Base-by-base conservation (phyloP, 257 asterid species). In the Handroanthus guayacan region DNA sequence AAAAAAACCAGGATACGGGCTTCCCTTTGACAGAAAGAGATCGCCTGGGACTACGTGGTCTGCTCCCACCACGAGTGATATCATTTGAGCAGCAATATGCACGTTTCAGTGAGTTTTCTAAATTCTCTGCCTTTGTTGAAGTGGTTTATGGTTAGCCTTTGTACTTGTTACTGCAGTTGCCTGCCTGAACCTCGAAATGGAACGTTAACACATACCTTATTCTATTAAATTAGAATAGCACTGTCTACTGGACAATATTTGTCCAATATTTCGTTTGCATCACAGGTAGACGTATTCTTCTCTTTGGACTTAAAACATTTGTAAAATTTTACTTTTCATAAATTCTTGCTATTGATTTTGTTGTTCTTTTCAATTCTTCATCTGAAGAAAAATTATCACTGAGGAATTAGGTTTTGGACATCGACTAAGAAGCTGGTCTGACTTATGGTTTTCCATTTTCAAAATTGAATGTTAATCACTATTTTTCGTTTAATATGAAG, bases 61-160 rank as follows among this genome's bases (percentile, higher is more conserved):
- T 95, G 74, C 97, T 95, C 43, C 99, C 99, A 75, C 99, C 99
- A 68, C 97, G 99, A 57, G 96, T 95, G 10, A 93, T 95, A 83
- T 91, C 99, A 47, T 95, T 95, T 82, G 97, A 95, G 81, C 98
- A 95, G 79, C 99, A 95, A 77, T 95, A 95, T 85, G 90, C 75
- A 13, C 98, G 99, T 74, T 95, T 95, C 88, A 93, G 99, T 95
- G 81, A 95, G 99, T 88, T 72, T 10, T 41, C 58, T 67, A 44
- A 61, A 71, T 76, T 76, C 50, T 58, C 14, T 20, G 47, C 39
- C 50, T 25, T 55, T 16, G 3, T 76, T 68, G 48, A 62, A 77
- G 63, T 72, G 62, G 34, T 57, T 62, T 41, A 45, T 6, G 62
- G 34, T 57, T 62, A 50, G 39, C 9, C 52, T 64, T 12, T 58